Conservation (phyloP, 2,329 filamentous ascomycete genomes). For the Geosmithia morbida region DNA sequence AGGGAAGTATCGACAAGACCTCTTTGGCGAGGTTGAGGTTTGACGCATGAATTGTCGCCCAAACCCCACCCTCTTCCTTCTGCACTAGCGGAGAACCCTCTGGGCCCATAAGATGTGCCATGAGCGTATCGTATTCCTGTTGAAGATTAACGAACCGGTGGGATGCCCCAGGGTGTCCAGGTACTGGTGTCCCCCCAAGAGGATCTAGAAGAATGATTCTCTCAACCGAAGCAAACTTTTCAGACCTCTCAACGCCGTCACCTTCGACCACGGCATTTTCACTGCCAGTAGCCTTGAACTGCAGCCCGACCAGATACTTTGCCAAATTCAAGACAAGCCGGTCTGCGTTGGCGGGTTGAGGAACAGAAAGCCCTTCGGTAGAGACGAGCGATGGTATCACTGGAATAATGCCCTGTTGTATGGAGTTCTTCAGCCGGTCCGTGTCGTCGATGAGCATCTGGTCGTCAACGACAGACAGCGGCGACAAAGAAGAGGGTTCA, state of each 20-base stretch:
- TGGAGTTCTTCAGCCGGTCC: constrained; percentile 14
- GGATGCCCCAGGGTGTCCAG: constrained; percentile 19
- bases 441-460: constrained; percentile 15
- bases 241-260: constrained; percentile 20
- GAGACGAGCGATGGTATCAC: constrained; percentile 27
- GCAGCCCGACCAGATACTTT: constrained; percentile 57
- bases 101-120: constrained; percentile 37
- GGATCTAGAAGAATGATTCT: constrained; percentile 81
- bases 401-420: constrained; percentile 17
- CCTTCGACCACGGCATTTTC: not conserved
- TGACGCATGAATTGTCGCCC: constrained; percentile 34
- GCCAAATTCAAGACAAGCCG: constrained; percentile 67
- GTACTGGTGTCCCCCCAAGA: constrained; percentile 67
- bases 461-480: constrained; percentile 9
- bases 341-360: constrained; percentile 27
- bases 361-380: constrained; percentile 22
- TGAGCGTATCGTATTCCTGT: constrained; percentile 66
- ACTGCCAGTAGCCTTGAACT: constrained; percentile 17
- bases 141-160: constrained; percentile 74
- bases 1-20: constrained; percentile 61
- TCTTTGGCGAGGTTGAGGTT: constrained; percentile 63
- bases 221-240: constrained; percentile 53
- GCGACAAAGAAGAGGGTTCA: not conserved
- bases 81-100: constrained; percentile 13
- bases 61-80: constrained; percentile 13